Percentiles rank a stretch among this genome's conserved stretches.
These are phyloP conservation scores for Lasiosphaeria ovina DNA, from an alignment of 495 filamentous ascomycete genomes.

Conservation along the genomic window DNA sequence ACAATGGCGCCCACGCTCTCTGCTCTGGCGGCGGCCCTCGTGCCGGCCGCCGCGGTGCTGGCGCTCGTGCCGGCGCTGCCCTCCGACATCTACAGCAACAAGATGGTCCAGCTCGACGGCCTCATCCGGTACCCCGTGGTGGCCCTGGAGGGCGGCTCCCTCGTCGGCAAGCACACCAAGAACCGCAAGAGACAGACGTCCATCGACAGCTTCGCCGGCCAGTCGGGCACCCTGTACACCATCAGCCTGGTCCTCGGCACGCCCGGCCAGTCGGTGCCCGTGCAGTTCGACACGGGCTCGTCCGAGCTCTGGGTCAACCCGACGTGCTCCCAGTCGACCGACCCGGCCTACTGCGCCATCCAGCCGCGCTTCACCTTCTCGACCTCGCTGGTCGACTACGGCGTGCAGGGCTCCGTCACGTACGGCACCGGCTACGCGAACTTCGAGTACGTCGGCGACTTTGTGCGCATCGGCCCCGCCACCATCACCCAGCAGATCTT, in stretches of 20 bases:
- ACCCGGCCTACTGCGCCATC: slow-evolving; percentile 24
- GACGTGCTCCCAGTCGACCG: slow-evolving; percentile 16
- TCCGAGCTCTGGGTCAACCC: slow-evolving; percentile 41
- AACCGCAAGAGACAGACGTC: slow-evolving; percentile 18
- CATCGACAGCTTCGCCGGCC: slow-evolving; percentile 2
- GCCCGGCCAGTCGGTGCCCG: slow-evolving; percentile 34
- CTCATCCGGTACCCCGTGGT: slow-evolving; percentile 22
- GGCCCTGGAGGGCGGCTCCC: slow-evolving; percentile 4
- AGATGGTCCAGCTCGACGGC: slow-evolving; percentile 15
- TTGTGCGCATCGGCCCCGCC: slow-evolving; percentile 23
- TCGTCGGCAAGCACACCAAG: slow-evolving; percentile 16
- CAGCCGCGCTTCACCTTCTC: slow-evolving; percentile 34
- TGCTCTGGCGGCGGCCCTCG: slow-evolving; percentile 12
- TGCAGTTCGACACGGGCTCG: slow-evolving; percentile 44
- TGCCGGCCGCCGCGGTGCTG: slow-evolving; percentile 12
- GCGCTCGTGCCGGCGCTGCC: neutral
- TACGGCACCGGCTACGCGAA: slow-evolving; percentile 28
- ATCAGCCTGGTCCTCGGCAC: slow-evolving; percentile 22
- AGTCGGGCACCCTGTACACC: slow-evolving; percentile 20
- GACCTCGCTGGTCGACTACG: slow-evolving; percentile 19
- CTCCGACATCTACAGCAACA: neutral
- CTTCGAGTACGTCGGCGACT: slow-evolving; percentile 33
- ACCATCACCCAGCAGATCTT: slow-evolving; percentile 41
- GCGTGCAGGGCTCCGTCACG: slow-evolving; percentile 20
- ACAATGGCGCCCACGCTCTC: slow-evolving; percentile 13